Conservation (phyloP, 2,329 filamentous ascomycete genomes). For the Colletotrichum australisinense region DNA sequence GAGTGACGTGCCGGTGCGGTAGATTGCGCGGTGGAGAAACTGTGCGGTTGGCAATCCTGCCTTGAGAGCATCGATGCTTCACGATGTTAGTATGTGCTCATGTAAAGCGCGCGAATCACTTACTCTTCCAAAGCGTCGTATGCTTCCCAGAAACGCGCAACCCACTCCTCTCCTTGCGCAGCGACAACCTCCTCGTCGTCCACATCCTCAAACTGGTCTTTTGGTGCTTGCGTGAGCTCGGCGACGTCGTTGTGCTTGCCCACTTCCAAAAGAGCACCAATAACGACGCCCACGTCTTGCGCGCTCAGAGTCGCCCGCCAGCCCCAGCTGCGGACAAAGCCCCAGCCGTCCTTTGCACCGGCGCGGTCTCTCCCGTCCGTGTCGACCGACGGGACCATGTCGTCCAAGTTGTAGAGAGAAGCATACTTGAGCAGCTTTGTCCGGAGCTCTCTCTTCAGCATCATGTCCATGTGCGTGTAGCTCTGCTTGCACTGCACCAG, state of each 20-base stretch:
- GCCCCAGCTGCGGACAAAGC: conserved; percentile 96
- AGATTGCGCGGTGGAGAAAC: conserved; percentile 90
- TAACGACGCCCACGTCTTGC: conserved; percentile 91
- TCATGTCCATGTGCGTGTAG: conserved; percentile 99
- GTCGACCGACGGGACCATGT: conserved; percentile 84
- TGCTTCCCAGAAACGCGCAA: conserved; percentile 76
- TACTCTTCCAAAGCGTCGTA: conserved; percentile 79
- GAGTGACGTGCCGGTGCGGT: conserved; percentile 89
- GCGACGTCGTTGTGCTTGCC: conserved; percentile 67
- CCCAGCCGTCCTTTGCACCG: conserved; percentile 90
- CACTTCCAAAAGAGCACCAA: conserved; percentile 93
- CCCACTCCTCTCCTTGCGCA: conserved; percentile 71
- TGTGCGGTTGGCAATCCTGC: conserved; percentile 85
- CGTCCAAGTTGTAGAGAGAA: conserved; percentile 92
- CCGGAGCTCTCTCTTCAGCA: conserved; percentile 88
- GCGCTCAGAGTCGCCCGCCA: conserved; percentile 96
- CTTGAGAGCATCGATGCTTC: conserved; percentile 80
- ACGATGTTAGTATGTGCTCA: conserved; percentile 55
- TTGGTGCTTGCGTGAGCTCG: conserved; percentile 44
- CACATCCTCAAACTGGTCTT: conserved; percentile 52
- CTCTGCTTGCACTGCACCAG: conserved; percentile 93
- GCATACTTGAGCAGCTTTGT: conserved; percentile 91
- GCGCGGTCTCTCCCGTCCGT: conserved; percentile 76
- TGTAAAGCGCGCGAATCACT: conserved; percentile 44
- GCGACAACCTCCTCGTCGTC: conserved; percentile 56